Evolutionary conservation across 2,329 filamentous ascomycete species (phyloP), one percentile per base, ranked within the genome.

Genomic region (Davidsoniella virescens): DNA sequence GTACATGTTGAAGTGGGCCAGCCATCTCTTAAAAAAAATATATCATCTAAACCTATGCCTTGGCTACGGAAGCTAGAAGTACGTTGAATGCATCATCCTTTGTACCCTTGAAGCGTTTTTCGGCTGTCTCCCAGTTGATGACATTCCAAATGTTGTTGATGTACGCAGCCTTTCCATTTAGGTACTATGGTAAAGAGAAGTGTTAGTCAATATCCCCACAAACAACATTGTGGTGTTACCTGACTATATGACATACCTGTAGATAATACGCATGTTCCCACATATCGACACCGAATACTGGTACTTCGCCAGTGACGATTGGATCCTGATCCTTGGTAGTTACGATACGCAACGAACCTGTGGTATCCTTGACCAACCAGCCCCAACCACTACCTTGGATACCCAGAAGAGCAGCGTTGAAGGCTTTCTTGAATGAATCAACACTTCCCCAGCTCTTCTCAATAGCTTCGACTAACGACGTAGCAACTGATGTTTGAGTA

Each of bases 261-360:
- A 93, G 67, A 61, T 94, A 94, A 62, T 93, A 94, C 0, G 87
- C 87, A 67, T 94, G 87, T 68, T 94, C 87, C 87, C 86, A 93
- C 77, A 93, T 90, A 62, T 94, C 87, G 2, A 94, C 71, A 0
- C 85, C 86, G 40, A 87, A 71, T 17, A 94, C 67, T 7, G 82
- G 81, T n/a, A 46, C 37, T n/a, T 76, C 72, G 56, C 80, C 75
- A 4, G 75, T 72, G 10, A 81, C 73, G 4, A 86, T 73, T 1
- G 82, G 80, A 60, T 93, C 87, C 67, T 94, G 87, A 61, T 94
- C 86, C 63, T 87, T 86, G n/a, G 84, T 87, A 0, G 82, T 87
- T 7, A 82, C 71, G 56, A 94, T 84, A 51, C 78, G 73, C 56
- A 94, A 63, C 1, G 71, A 71, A 1, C 68, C 73, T 2, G 65